These are phyloP conservation scores for Arthrobotrys pseudoclavata DNA, from an alignment of 2,329 filamentous ascomycete species.

Conservation along the genomic window DNA sequence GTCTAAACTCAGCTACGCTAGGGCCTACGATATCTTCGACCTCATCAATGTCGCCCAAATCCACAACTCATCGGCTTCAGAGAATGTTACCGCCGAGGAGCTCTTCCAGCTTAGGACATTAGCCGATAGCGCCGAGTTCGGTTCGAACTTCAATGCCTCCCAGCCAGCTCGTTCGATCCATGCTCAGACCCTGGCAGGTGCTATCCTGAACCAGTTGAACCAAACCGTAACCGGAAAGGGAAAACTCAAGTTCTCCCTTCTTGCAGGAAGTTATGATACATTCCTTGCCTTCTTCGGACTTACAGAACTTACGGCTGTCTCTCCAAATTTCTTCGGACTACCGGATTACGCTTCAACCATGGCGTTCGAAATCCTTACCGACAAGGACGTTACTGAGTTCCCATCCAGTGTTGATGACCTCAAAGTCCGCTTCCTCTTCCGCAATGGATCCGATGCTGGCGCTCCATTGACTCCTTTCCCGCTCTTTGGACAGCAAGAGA, in stretches of 20 bases:
- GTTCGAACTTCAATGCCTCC: conserved; percentile 67
- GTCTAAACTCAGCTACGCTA: conserved; percentile 67
- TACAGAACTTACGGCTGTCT: conserved; percentile 69
- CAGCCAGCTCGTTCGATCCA: conserved; percentile 69
- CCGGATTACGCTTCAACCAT: conserved; percentile 88
- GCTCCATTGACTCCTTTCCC: conserved; percentile 69
- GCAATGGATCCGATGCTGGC: conserved; percentile 69
- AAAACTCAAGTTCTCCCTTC: conserved; percentile 70
- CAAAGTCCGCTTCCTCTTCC: conserved; percentile 73
- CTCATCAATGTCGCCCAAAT: conserved; percentile 71
- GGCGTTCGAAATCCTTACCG: conserved; percentile 78
- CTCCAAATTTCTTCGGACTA: conserved; percentile 78
- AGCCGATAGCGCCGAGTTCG: conserved; percentile 82
- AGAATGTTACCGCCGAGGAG: conserved; percentile 71
- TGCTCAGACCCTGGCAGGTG: conserved; percentile 70
- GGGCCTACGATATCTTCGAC: conserved; percentile 72
- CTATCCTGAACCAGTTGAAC: conserved; percentile 68
- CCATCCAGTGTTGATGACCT: conserved; percentile 66
- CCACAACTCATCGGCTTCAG: conserved; percentile 68
- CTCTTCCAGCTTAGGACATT: conserved; percentile 77
- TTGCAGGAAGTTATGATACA: conserved; percentile 72
- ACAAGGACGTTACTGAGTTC: conserved; percentile 64
- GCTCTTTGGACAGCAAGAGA: conserved; percentile 68
- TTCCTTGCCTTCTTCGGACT: conserved; percentile 72
- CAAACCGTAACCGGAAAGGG: conserved; percentile 67